Evolutionary conservation across 169 alveolate genomes (phyloP).

Genomic region (Plasmodium sp.): DNA sequence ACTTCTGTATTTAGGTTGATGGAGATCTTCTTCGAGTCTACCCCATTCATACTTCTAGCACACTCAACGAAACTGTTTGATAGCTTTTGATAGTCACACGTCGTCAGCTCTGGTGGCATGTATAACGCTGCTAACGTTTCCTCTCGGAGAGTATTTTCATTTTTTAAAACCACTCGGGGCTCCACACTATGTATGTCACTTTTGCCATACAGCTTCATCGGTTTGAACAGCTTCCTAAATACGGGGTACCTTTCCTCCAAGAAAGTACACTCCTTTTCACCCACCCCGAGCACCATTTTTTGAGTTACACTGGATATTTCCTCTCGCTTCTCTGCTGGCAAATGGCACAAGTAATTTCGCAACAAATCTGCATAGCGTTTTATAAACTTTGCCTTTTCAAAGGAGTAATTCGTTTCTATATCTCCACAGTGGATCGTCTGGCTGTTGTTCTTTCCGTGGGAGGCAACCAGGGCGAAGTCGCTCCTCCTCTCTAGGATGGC

Average conservation of each 20-base stretch:
- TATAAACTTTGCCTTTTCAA: constrained; percentile 85
- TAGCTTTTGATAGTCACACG: constrained; percentile 83
- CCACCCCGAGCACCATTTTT: constrained; percentile 91
- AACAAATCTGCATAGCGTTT: constrained; percentile 89
- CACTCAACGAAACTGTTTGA: constrained; percentile 82
- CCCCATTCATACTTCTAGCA: constrained; percentile 47
- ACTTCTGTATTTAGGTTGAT: constrained; percentile 81
- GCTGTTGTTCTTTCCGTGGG: constrained; percentile 88
- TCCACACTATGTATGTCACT: constrained; percentile 83
- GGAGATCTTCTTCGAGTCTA: constrained; percentile 68
- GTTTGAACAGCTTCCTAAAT: constrained; percentile 78
- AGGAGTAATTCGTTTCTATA: constrained; percentile 89
- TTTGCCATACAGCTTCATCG: constrained; percentile 77
- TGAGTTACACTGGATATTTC: constrained; percentile 83
- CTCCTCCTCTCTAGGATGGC: constrained; percentile 86
- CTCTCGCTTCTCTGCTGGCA: constrained; percentile 75
- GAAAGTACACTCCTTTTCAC: constrained; percentile 86
- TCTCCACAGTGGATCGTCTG: constrained; percentile 92
- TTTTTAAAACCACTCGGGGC: constrained; percentile 84
- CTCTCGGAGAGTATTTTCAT: constrained; percentile 35
- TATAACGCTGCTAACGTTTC: constrained; percentile 81
- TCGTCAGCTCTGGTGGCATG: constrained; percentile 85
- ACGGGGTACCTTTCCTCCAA: constrained; percentile 81
- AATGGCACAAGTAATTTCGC: constrained; percentile 85
- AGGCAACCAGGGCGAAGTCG: constrained; percentile 87